These are phyloP conservation scores for Crithidia thermophila DNA, from an alignment of 208 protist genomes.

Conservation along the genomic window DNA sequence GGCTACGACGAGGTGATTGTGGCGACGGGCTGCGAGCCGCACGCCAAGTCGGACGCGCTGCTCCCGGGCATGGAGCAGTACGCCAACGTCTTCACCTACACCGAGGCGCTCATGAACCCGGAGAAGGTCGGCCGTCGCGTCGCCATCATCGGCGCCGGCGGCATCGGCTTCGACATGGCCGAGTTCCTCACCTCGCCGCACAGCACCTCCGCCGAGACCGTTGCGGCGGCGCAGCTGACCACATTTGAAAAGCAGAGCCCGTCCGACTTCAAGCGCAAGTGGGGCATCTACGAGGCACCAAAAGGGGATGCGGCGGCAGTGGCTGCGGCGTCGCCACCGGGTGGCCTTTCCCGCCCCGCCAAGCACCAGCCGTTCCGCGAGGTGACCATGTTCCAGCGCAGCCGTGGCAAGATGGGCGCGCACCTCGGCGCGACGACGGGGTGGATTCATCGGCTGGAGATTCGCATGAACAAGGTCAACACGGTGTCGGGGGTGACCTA, in stretches of 20 bases:
- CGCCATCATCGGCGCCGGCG: slow-evolving; percentile 92
- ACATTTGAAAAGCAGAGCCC: slow-evolving; percentile 38
- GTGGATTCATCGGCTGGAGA: slow-evolving; percentile 91
- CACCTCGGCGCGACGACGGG: slow-evolving; percentile 88
- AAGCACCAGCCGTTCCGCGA: slow-evolving; percentile 27
- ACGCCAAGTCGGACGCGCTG: slow-evolving; percentile 48
- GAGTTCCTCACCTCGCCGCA: slow-evolving; percentile 68
- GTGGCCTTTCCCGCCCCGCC: slow-evolving; percentile 48
- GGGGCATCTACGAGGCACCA: slow-evolving; percentile 58
- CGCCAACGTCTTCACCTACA: slow-evolving; percentile 82
- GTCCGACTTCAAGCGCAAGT: slow-evolving; percentile 59
- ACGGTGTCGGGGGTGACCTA: slow-evolving; percentile 74
- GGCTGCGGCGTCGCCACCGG: slow-evolving; percentile 12
- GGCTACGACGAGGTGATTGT: slow-evolving; percentile 90
- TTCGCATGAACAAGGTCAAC: slow-evolving; percentile 76
- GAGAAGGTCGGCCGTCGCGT: slow-evolving; percentile 72
- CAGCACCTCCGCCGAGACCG: slow-evolving; percentile 25
- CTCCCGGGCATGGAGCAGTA: slow-evolving; percentile 57
- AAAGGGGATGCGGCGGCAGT: neutral
- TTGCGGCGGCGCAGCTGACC: slow-evolving; percentile 25
- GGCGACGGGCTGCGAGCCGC: slow-evolving; percentile 81
- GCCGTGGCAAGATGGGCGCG: slow-evolving; percentile 74
- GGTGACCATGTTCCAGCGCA: slow-evolving; percentile 82
- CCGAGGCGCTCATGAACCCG: slow-evolving; percentile 72
- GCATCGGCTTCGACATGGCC: slow-evolving; percentile 93